These are phyloP conservation scores for grape (Vitis vinifera) DNA, from an alignment of 164 flowering plant species.

Conservation along the genomic window DNA sequence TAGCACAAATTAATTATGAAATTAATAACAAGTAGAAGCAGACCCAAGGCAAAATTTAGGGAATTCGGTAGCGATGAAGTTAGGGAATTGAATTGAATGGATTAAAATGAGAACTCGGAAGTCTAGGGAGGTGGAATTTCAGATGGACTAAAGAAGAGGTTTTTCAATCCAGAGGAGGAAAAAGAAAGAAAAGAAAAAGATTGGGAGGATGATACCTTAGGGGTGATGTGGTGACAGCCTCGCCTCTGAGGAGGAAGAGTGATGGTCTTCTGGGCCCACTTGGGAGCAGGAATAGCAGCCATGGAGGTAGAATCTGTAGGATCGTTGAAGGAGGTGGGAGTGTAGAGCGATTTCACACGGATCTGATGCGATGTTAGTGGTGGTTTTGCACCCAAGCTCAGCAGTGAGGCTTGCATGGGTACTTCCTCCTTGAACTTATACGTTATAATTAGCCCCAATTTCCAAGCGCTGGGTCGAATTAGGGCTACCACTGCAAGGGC, in stretches of 20 bases:
- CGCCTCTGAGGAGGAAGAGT: conserved; percentile 67
- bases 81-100: not conserved
- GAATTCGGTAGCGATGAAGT: not conserved
- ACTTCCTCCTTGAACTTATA: no score
- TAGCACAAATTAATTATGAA: not conserved
- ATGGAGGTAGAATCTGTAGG: conserved; percentile 22
- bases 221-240: conserved; percentile 92
- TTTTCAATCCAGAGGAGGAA: not conserved
- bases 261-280: conserved; percentile 95
- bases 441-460: no score
- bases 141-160: not conserved
- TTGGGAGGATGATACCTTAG: conserved; percentile 46
- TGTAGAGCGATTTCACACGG: conserved; percentile 31
- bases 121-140: no score
- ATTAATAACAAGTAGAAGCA: no score
- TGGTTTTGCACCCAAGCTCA: conserved; percentile 1
- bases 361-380: not conserved
- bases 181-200: not conserved
- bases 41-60: no score
- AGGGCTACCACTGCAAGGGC: no score
- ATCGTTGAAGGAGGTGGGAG: conserved; percentile 10
- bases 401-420: conserved; percentile 2
- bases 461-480: no score
- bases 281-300: conserved; percentile 58
- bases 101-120: no score